Percentiles rank a stretch among this genome's conserved stretches.
Evolutionary conservation across 495 filamentous ascomycete species (phyloP).

Genomic region (Mycothermus thermophilus): DNA sequence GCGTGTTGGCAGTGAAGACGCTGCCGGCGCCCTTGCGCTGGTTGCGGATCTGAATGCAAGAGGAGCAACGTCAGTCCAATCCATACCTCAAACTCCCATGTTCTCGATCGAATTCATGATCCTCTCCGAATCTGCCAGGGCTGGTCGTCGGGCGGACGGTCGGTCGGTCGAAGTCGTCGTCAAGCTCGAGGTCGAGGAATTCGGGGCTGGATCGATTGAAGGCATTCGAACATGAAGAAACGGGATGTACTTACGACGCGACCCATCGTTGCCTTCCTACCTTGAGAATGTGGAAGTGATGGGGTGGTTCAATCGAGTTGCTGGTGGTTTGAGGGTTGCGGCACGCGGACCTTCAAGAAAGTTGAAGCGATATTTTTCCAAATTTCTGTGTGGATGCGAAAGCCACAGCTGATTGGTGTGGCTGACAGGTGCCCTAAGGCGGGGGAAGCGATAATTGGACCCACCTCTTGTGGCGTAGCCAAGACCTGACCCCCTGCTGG

Average conservation of each 20-base stretch:
- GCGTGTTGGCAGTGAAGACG: constrained; percentile 84
- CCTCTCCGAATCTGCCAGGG: too few species aligned
- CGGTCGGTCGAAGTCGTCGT: constrained; percentile 9
- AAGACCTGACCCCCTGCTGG: too few species aligned
- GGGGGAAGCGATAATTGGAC: constrained; percentile 10
- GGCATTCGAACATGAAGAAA: constrained; percentile 5
- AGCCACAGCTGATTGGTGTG: constrained; percentile 17
- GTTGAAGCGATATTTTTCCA: constrained; percentile 23
- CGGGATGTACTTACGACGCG: constrained; percentile 34
- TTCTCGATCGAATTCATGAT: too few species aligned
- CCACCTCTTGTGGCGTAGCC: too few species aligned
- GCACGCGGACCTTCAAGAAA: constrained; percentile 16
- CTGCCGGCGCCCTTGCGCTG: constrained; percentile 96
- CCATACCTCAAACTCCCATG: constrained; percentile 3
- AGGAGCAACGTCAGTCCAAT: constrained; percentile 18
- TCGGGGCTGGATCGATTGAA: constrained; percentile 11
- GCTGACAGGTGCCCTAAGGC: constrained; percentile 21
- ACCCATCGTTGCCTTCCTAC: constrained; percentile 35
- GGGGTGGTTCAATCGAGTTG: constrained; percentile 13
- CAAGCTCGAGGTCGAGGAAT: neutral
- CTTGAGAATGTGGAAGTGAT: constrained; percentile 19
- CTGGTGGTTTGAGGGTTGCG: constrained; percentile 19
- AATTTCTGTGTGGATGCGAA: constrained; percentile 25
- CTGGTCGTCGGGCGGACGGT: too few species aligned
- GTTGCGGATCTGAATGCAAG: constrained; percentile 60